Base-by-base conservation (phyloP, 225 moss, liverwort and hornwort species). In the Sphagnum tenellum region DNA sequence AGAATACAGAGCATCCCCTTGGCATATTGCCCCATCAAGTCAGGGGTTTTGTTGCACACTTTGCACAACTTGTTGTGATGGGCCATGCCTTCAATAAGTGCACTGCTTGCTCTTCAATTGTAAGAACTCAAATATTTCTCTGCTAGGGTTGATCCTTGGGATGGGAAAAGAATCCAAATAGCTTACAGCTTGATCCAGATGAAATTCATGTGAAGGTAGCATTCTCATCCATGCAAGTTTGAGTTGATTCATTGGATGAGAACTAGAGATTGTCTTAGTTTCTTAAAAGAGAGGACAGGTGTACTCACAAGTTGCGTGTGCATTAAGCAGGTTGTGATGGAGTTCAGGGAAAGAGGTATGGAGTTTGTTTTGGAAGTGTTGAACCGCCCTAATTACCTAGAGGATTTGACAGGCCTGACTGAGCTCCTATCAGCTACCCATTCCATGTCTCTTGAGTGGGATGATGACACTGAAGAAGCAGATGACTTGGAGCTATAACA, bases 1-100 rank as follows among this genome's bases (percentile, higher is more conserved):
- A 89, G 66, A 82, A 83, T 65, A 93, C 87, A 46, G 82, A 79
- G 50, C 77, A 90, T 46, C 89, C 91, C 48, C 71, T 93, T 46
- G 92, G 93, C 44, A 93, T 98, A 62, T 76, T 98, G 89, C 93
- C 98, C 7, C 98, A 98, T 82, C 98, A 98, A 89, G 84, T 98
- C 46, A 85, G 98, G 67, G 98, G 98, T 2, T 98, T 90, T 69
- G 67, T 96, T 71, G 92, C 87, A 64, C 96, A 92, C 66, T 96
- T 81, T 76, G 84, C 88, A 60, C 89, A 96, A 68, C 63, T 96
- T 65, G 81, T 87, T 68, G 90, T 96, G 60, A 79, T 85, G 8
- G 96, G 96, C 58, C 80, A 82, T 69, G 96, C 96, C 44, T 96
- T 96, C 59, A 90, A 96, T 79, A 92, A 92, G 80, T 96, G 96